These are phyloP conservation scores for Komagataella mondaviorum DNA, from an alignment of 805 yeast species.

Conservation along the genomic window DNA sequence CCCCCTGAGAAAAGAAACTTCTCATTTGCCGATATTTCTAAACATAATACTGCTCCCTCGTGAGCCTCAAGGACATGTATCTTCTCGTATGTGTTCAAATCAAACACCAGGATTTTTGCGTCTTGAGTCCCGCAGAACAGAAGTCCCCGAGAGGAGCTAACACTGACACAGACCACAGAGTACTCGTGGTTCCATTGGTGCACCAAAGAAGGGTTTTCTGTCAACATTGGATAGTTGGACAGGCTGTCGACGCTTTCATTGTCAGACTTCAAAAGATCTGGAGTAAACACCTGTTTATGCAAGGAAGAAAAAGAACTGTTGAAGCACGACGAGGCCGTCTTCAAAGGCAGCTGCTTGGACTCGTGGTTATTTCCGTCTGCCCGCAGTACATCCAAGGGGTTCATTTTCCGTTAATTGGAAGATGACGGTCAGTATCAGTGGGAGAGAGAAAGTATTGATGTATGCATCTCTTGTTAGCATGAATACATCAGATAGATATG, in stretches of 20 bases:
- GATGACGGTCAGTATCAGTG: neutral
- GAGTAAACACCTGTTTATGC: neutral
- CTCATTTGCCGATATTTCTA: conserved; percentile 41
- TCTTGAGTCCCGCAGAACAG: conserved; percentile 88
- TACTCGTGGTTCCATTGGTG: conserved; percentile 71
- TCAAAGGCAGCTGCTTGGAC: neutral
- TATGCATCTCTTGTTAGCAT: neutral
- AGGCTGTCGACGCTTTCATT: neutral
- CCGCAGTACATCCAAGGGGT: neutral
- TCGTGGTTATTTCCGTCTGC: neutral
- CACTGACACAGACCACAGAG: conserved; percentile 60
- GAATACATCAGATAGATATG: neutral
- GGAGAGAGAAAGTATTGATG: neutral
- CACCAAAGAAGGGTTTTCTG: conserved; percentile 14
- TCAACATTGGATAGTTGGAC: neutral
- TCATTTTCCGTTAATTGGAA: neutral
- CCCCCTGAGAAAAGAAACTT: conserved; percentile 69
- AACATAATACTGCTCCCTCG: conserved; percentile 60
- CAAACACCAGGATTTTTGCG: conserved; percentile 61
- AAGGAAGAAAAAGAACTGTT: neutral
- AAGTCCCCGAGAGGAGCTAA: conserved; percentile 42
- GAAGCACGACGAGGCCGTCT: neutral
- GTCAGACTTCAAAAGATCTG: neutral
- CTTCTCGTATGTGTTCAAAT: conserved; percentile 48
- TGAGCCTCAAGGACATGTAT: conserved; percentile 45